phyloP scores from a whole-genome alignment of 1,139 yeast species.

The Suhomyces bokatorum region DNA sequence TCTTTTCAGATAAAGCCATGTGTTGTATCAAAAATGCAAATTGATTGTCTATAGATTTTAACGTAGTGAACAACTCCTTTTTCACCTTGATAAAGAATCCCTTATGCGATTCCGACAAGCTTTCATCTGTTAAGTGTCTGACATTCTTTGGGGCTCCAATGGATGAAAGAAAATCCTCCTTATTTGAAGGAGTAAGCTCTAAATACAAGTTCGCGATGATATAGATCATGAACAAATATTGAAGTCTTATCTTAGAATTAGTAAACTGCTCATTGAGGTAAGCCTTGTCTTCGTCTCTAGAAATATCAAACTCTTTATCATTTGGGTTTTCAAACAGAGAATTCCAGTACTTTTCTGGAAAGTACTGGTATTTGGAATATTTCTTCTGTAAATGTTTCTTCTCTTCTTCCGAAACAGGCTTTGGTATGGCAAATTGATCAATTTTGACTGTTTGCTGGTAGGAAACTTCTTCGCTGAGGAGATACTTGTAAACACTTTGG shows the following conservation, averaged over 20 bases:
- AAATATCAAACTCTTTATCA: conserved; percentile 17
- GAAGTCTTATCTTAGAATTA: conserved; percentile 30
- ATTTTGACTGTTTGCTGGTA: conserved; percentile 18
- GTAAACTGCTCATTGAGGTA: conserved; percentile 30
- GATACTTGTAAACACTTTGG: conserved; percentile 27
- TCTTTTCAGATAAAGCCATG: conserved; percentile 29
- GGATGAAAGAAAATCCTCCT: conserved; percentile 25
- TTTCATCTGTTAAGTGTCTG: conserved; percentile 42
- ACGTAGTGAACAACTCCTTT: conserved; percentile 25
- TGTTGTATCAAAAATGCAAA: conserved; percentile 32
- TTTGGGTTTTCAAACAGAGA: conserved; percentile 29
- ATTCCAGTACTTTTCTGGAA: conserved; percentile 41
- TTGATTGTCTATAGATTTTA: conserved; percentile 27
- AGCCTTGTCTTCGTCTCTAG: conserved; percentile 28
- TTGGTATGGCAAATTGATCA: conserved; percentile 22
- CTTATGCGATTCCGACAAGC: conserved; percentile 28
- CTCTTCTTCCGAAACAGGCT: conserved; percentile 21
- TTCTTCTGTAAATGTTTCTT: conserved; percentile 22
- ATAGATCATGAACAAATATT: conserved; percentile 35
- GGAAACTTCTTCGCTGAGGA: conserved; percentile 34
- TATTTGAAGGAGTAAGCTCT: conserved; percentile 29
- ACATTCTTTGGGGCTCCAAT: conserved; percentile 29
- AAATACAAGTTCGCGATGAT: conserved; percentile 32
- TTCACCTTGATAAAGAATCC: conserved; percentile 28
- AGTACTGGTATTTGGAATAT: conserved; percentile 26